Evolutionary conservation across 2,329 filamentous ascomycete genomes (phyloP), one percentile per base, ranked within the genome.

Genomic region (Epichloe uncinata): DNA sequence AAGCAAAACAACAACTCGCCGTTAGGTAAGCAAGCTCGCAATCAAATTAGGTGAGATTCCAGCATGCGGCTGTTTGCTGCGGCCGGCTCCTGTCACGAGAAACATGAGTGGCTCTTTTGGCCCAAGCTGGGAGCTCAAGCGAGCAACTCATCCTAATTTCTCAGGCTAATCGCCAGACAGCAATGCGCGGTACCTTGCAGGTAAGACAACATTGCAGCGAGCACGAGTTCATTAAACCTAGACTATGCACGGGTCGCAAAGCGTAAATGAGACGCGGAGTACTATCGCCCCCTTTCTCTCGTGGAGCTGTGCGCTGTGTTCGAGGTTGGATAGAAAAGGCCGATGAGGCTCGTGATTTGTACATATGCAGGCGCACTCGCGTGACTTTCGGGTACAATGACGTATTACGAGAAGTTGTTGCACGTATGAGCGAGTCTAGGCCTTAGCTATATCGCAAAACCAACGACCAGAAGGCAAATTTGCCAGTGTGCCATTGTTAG

Each of bases 21-120:
- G 49, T 58, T 61, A 59, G 49, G 54, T 60, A 57, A 61, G 58
- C 57, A 55, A 51, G 52, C 53, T 52, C 41, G 54, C 52, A 48
- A 46, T 48, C 18, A 54, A 54, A 60, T 59, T 56, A 56, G 45
- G 42, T 37, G 48, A 52, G 57, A 60, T 60, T 60, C 58, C 58
- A 57, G 45, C 41, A 40, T 46, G 35, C 33, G 35, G 16, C 33
- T 45, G 41, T 30, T 30, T 26, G 30, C 43, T 18, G 30, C 30
- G 37, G 44, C 44, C 44, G 50, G 50, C 41, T 26, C 13, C 22
- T 43, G 41, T 22, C 16, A 15, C 15, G 20, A 47, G 51, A 47
- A 50, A 50, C 35, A 50, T 45, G 37, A 53, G 38, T 33, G 36
- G 30, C 18, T 44, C 43, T 48, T 41, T 38, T 45, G 35, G 15